A percentile compares a stretch with the other conserved stretches of the same genome.
Evolutionary conservation across 1,284 basidiomycete genomes (phyloP).

Genomic region (Ceratobasidium sp.): DNA sequence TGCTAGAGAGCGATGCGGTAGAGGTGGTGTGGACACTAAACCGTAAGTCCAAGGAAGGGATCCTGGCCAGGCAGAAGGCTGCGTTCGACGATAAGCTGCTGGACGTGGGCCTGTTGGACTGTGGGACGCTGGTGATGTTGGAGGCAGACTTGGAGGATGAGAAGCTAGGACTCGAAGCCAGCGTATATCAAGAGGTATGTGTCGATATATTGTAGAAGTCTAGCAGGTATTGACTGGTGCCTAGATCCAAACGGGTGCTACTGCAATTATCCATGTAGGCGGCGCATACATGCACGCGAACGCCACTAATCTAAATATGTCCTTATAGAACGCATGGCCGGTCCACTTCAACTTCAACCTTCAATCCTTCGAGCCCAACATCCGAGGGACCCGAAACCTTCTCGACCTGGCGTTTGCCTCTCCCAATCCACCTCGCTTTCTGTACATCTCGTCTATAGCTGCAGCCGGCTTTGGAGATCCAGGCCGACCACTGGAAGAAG

Average conservation of each 20-base stretch:
- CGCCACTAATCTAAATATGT: no score
- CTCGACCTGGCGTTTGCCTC: slow-evolving; percentile 41
- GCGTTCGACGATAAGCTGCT: slow-evolving; percentile 37
- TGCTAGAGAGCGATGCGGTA: slow-evolving; percentile 46
- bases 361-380: slow-evolving; percentile 41
- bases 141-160: slow-evolving; percentile 50
- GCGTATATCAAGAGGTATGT: slow-evolving; percentile 50
- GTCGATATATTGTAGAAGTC: background rate
- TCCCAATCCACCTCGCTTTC: background rate
- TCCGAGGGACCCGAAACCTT: slow-evolving; percentile 40
- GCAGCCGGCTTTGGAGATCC: background rate
- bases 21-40: slow-evolving; percentile 44
- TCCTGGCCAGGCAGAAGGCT: slow-evolving; percentile 28
- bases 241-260: slow-evolving; percentile 48
- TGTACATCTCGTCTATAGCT: slow-evolving; percentile 5
- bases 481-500: background rate
- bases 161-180: slow-evolving; percentile 49
- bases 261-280: slow-evolving; percentile 53
- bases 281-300: no score
- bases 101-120: slow-evolving; percentile 3
- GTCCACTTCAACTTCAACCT: slow-evolving; percentile 45
- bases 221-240: background rate
- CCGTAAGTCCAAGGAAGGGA: background rate
- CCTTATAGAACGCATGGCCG: slow-evolving; percentile 50
- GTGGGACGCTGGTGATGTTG: slow-evolving; percentile 42